These are phyloP conservation scores for Aphanomyces cochlioides DNA, from an alignment of 352 stramenopile genomes.

Conservation along the genomic window DNA sequence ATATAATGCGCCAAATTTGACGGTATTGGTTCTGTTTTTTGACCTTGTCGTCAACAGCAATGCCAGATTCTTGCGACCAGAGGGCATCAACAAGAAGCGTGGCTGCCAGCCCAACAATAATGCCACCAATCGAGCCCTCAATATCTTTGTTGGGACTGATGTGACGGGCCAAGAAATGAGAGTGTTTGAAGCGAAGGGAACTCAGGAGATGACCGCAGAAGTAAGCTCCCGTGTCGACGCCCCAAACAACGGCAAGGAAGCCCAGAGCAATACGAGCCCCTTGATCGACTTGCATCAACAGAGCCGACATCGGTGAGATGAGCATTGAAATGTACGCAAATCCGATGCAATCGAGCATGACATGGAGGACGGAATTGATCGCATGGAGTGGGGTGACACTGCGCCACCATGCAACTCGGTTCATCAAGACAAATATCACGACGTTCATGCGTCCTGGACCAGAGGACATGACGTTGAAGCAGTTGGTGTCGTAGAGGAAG, in stretches of 20 bases:
- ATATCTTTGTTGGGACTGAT: slow-evolving; percentile 95
- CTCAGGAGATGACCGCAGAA: slow-evolving; percentile 87
- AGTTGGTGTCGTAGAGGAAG: slow-evolving; percentile 67
- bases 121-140: slow-evolving; percentile 88
- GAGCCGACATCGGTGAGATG: slow-evolving; percentile 46
- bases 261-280: slow-evolving; percentile 52
- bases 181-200: slow-evolving; percentile 75
- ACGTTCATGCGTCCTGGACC: slow-evolving; percentile 51
- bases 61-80: neutral
- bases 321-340: slow-evolving; percentile 63
- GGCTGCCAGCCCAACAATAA: slow-evolving; percentile 85
- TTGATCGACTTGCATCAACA: slow-evolving; percentile 65
- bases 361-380: slow-evolving; percentile 42
- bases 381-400: slow-evolving; percentile 33
- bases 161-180: slow-evolving; percentile 83
- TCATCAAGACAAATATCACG: slow-evolving; percentile 54
- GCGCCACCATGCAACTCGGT: slow-evolving; percentile 33
- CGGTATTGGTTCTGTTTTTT: neutral
- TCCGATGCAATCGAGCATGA: slow-evolving; percentile 60
- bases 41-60: neutral
- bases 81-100: slow-evolving; percentile 53
- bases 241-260: slow-evolving; percentile 64
- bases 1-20: slow-evolving; percentile 40
- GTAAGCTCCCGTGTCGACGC: slow-evolving; percentile 92
- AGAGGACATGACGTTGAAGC: slow-evolving; percentile 47